Conservation (phyloP, 495 filamentous ascomycete species). For the Wilcoxina mikolae region DNA sequence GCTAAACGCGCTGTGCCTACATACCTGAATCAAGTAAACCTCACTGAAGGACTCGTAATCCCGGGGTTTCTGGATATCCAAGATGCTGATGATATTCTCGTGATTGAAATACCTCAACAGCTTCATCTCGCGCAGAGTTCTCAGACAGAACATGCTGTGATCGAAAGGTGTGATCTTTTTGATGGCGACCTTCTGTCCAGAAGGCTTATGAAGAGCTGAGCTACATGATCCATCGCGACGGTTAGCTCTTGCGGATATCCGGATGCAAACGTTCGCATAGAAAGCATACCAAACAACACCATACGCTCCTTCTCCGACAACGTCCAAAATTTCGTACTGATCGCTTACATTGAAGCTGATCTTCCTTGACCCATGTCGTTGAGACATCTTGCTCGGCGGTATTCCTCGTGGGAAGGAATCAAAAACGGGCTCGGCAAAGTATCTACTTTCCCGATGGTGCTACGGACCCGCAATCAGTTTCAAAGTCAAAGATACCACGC, state of each 20-base stretch:
- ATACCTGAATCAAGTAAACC: slow-evolving; percentile 95
- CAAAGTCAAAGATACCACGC: too few species aligned
- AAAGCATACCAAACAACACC: slow-evolving; percentile 86
- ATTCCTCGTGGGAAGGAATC: too few species aligned
- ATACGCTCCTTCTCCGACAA: slow-evolving; percentile 96
- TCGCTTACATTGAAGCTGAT: slow-evolving; percentile 99
- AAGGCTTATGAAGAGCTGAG: slow-evolving; percentile 96
- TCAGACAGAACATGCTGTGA: slow-evolving; percentile 96
- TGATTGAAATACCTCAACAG: slow-evolving; percentile 98
- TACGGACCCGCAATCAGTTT: too few species aligned
- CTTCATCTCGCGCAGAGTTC: slow-evolving; percentile 99
- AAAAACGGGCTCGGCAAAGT: too few species aligned
- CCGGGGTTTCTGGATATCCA: slow-evolving; percentile 96
- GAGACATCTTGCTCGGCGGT: slow-evolving; percentile 9
- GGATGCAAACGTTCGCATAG: neutral
- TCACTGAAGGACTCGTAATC: slow-evolving; percentile 94
- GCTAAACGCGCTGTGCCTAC: too few species aligned
- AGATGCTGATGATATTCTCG: slow-evolving; percentile 98
- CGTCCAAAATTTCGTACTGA: slow-evolving; percentile 98
- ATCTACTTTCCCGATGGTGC: too few species aligned
- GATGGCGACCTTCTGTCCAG: slow-evolving; percentile 96
- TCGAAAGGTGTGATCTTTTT: slow-evolving; percentile 99
- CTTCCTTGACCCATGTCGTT: slow-evolving; percentile 53
- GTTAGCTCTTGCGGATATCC: neutral
- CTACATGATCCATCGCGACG: slow-evolving; percentile 37